A percentile compares a stretch with the other conserved stretches of the same genome.
phyloP scores from a whole-genome alignment of 2,329 filamentous ascomycete genomes.

The Aspergillus ochraceus region DNA sequence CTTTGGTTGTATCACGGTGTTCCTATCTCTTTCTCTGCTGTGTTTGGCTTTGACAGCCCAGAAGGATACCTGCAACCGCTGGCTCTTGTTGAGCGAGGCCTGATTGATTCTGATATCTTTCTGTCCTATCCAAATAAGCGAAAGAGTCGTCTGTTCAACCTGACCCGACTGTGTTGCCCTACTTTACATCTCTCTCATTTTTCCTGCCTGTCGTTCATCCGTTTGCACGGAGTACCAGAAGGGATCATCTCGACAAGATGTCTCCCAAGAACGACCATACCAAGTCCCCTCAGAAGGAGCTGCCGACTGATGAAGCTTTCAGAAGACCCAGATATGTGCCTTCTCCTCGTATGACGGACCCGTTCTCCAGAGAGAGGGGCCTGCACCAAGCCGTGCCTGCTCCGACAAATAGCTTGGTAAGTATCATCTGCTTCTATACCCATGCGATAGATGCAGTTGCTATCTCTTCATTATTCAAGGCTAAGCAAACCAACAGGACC shows the following conservation, averaged over 20 bases:
- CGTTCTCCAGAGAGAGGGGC: neutral
- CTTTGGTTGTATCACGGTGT: neutral
- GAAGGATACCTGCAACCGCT: neutral
- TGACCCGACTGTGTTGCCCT: neutral
- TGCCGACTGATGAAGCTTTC: neutral
- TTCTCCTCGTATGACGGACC: neutral
- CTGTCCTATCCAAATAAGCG: neutral
- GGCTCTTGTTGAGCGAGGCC: neutral
- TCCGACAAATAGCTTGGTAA: neutral
- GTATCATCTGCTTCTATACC: neutral
- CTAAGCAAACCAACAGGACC: neutral
- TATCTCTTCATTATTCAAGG: neutral
- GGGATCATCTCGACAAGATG: neutral
- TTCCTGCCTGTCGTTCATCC: neutral
- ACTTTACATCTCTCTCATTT: neutral
- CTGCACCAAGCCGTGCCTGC: neutral
- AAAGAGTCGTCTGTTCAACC: neutral
- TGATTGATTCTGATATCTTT: neutral
- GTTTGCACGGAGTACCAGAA: no score
- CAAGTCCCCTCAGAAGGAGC: neutral
- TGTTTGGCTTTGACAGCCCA: neutral
- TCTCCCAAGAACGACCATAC: neutral
- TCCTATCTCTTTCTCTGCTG: neutral
- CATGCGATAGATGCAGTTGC: neutral
- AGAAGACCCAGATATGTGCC: slow-evolving; percentile 3